Evolutionary conservation across 2,329 filamentous ascomycete species (phyloP).

Genomic region (Nothopassalora personata): DNA sequence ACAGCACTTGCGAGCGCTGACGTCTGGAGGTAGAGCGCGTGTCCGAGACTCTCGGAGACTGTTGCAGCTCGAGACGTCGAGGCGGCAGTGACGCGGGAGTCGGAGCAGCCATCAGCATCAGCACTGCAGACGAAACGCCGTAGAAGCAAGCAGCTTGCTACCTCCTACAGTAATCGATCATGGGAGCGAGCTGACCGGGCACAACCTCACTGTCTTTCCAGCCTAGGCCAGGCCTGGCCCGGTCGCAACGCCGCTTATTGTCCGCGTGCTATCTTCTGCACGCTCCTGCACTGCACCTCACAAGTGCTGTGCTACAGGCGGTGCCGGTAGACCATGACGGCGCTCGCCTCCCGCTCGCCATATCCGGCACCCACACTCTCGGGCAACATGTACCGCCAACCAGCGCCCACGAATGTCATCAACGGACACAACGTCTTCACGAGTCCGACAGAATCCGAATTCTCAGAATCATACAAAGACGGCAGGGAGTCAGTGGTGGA

Average conservation of each 20-base stretch:
- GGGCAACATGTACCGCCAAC: constrained; percentile 26
- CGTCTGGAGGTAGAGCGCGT: not conserved
- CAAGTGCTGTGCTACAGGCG: not conserved
- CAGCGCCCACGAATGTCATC: constrained; percentile 13
- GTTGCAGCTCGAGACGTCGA: not conserved
- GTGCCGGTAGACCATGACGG: constrained; percentile 54
- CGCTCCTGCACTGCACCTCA: not conserved
- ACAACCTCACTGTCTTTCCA: constrained; percentile 3
- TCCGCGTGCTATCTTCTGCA: not conserved
- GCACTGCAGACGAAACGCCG: not conserved
- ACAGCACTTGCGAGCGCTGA: constrained; percentile 1
- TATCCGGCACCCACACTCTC: constrained; percentile 51
- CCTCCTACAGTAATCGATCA: not conserved
- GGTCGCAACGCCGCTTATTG: constrained; percentile 6
- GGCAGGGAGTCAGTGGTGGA: constrained; percentile 37
- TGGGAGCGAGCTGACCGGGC: constrained; percentile 6
- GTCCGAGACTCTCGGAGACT: not conserved
- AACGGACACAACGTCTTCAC: constrained; percentile 50
- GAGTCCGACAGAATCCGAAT: constrained; percentile 88
- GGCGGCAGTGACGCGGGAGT: not conserved
- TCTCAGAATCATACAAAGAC: constrained; percentile 69
- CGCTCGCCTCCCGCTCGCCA: constrained; percentile 70
- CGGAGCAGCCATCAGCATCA: not conserved
- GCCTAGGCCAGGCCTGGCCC: not conserved
- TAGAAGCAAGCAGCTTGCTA: not conserved